A percentile compares a stretch with the other conserved stretches of the same genome.
phyloP scores from a whole-genome alignment of 2,329 filamentous ascomycete genomes.

The Beauveria caledonica region DNA sequence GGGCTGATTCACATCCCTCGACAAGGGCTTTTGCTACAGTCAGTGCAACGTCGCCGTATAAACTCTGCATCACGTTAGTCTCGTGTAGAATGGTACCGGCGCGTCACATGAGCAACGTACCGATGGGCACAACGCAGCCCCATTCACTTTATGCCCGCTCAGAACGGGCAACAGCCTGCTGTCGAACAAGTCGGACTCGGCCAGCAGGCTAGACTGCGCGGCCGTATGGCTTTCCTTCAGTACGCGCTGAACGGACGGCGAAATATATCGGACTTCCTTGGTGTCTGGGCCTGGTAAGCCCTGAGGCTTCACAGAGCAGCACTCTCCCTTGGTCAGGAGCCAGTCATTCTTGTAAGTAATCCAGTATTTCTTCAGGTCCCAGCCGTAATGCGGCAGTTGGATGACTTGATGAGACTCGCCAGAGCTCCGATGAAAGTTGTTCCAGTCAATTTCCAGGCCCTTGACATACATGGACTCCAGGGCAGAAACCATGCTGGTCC shows the following conservation, averaged over 20 bases:
- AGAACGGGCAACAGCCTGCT: neutral
- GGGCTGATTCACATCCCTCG: neutral
- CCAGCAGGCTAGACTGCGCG: constrained; percentile 8
- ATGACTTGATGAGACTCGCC: constrained; percentile 37
- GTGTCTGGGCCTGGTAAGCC: neutral
- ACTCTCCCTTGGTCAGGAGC: constrained; percentile 52
- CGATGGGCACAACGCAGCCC: neutral
- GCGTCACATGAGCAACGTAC: neutral
- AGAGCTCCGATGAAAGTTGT: constrained; percentile 53
- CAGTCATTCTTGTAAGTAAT: constrained; percentile 57
- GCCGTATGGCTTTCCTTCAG: neutral
- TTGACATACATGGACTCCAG: constrained; percentile 40
- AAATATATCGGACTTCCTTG: neutral
- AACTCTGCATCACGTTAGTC: neutral
- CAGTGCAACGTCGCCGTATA: neutral
- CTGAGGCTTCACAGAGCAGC: neutral
- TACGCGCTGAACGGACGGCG: constrained; percentile 2
- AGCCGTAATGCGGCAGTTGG: constrained; percentile 58
- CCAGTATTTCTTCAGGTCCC: constrained; percentile 64
- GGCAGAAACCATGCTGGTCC: neutral
- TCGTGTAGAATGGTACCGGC: neutral
- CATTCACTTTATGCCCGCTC: neutral
- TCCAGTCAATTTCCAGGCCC: constrained; percentile 59
- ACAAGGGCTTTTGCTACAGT: neutral
- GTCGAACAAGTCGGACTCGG: constrained; percentile 6